Base-by-base conservation (phyloP, 306 rosid genomes). In the Dryas drummondii region DNA sequence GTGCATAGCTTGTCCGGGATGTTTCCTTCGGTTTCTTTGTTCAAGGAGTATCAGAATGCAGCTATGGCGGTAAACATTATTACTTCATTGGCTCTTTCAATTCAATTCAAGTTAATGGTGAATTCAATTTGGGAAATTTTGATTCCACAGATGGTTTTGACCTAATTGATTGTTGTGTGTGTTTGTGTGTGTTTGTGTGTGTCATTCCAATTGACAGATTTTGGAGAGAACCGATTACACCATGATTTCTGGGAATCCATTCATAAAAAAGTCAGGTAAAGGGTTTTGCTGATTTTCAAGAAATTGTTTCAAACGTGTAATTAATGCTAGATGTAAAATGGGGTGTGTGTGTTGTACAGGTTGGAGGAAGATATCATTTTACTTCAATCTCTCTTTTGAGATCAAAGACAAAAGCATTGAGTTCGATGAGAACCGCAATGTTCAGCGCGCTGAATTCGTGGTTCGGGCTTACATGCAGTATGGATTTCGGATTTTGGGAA, bases 291-390 rank as follows among this genome's bases (percentile, higher is more conserved):
- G 61, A 11, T 61, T 37, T 76, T 78, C 47, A 67, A 50, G n/a
- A 9, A 44, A 9, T 17, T 64, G 47, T 48, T 55, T 63, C 71
- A 32, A 75, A 32, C 54, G 75, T n/a, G 47, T 27, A 59, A 44
- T 41, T n/a, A 62, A 16, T 44, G n/a, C 40, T 47, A 26, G 11
- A 59, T 65, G 70, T 73, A 74, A 82, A 76, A 12, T 72, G 68
- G 54, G 26, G 47, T 69, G 12, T 44, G 26, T 72, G 26, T 72
- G 82, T 81, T 78, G 66, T 70, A 45, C 75, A 91, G 98, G 98
- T 66, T 94, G 98, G 98, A 90, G 98, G 86, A 94, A 94, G 90
- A 91, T 94, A 82, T 88, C 97, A 64, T 94, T 92, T 82, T 94
- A 83, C 86, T 94, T 91, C 85, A 91, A 94, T 79, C 86, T 94